These are phyloP conservation scores for Sequoiadendron giganteum DNA, from an alignment of 75 land plant species.

Conservation along the genomic window DNA sequence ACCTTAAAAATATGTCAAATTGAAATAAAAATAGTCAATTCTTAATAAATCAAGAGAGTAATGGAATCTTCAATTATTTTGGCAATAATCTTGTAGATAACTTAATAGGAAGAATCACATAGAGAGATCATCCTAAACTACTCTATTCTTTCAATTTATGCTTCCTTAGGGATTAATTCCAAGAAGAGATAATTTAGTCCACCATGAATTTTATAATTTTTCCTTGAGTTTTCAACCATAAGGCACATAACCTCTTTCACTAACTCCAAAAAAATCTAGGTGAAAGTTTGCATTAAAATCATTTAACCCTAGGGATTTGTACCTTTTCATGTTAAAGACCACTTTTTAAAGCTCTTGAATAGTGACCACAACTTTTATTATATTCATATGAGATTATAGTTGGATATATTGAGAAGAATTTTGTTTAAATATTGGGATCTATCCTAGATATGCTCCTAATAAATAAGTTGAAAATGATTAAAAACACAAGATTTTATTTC, in stretches of 20 bases:
- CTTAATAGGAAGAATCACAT: background rate
- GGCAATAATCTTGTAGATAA: background rate
- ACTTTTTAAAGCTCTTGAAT: background rate
- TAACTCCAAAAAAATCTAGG: background rate
- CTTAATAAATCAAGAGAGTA: background rate
- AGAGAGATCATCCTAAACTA: background rate
- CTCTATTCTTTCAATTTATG: accelerated
- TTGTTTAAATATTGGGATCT: too few relatives aligned
- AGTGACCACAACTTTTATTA: background rate
- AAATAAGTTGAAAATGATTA: too few relatives aligned
- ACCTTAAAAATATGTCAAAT: background rate
- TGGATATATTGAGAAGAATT: background rate
- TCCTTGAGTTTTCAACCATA: background rate
- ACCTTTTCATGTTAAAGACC: background rate
- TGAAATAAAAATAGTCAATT: background rate
- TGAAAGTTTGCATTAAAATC: background rate
- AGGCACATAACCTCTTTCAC: background rate
- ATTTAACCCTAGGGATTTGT: background rate
- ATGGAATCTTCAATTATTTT: background rate
- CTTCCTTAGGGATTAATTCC: background rate
- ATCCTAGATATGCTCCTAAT: too few relatives aligned
- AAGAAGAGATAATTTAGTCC: background rate
- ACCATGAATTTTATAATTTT: background rate
- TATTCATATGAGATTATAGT: background rate
- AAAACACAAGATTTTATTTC: background rate